Base-by-base conservation (phyloP, 129 eudicot genomes). In the Artemisia tridentata region DNA sequence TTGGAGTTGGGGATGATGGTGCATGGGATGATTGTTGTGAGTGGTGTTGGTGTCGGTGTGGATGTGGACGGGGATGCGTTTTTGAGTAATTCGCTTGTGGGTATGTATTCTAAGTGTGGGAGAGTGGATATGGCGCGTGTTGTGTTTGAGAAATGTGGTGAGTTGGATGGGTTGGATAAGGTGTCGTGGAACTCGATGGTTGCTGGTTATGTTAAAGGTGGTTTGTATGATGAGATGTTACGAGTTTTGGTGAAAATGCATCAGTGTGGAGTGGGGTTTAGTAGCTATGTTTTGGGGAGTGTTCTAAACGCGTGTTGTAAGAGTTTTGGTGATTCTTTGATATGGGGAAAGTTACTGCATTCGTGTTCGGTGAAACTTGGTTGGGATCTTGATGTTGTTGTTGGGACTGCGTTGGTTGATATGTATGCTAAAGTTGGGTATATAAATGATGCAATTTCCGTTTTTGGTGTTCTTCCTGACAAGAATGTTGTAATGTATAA, bases 121-220 rank as follows among this genome's bases (percentile, higher is more conserved):
- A 69, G 83, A 61, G 52, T 80, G n/a, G 85, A 77, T 72, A 71
- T 64, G 60, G 82, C 88, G 1, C 72, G 69, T 18, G 9, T 69
- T 19, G 75, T 63, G 20, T 84, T 84, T 70, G 80, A 83, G 50
- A 67, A 52, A 3, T 76, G 80, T 48, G 68, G 69, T 25, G 75
- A 58, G 12, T 29, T 84, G 31, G 88, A 84, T 69, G 84, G 58
- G 9, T 20, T 84, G 34, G 88, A 84, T 73, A 82, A 64, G 8
- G 88, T 84, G 74, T 84, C 88, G 31, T 84, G 88, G 88, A 84
- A 80, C 73, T 73, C 88, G 5, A 64, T 84, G 83, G 70, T 84
- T 73, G 63, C 80, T 15, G 80, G 80, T 45, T 84, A 80, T 67
- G 85, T 46, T 65, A 65, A 78, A 69, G 51, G 65, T 27, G 78